Base-by-base conservation (phyloP, 2,329 filamentous ascomycete species). In the Botrytis cinerea region DNA sequence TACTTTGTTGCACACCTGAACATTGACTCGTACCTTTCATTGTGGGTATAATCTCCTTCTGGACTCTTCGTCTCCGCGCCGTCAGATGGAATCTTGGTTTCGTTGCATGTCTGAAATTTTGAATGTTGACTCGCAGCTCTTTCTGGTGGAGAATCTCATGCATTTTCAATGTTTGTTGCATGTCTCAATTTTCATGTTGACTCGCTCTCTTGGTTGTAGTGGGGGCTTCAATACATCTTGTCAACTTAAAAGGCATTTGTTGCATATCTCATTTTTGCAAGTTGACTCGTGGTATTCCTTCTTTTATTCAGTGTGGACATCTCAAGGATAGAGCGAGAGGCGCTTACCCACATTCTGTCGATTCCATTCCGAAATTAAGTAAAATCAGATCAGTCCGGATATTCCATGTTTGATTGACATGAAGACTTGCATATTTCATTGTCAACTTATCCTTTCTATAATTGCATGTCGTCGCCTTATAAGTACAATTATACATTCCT, bases 91-190 rank as follows among this genome's bases (percentile, higher is more conserved):
- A 46, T 51, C 18, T 54, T 51, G 46, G 46, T 67, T 67, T 51
- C 22, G 32, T 67, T 67, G 64, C 63, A 67, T 51, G 32, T 51
- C 63, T n/a, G 32, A 38, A 38, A 67, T 40, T 20, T 25, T 16
- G 22, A 51, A 51, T 38, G 12, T 67, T 67, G 63, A 67, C 63
- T 67, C 45, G 45, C 46, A 67, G 20, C 14, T n/a, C 25, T 54
- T 38, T n/a, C 14, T 51, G 64, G 46, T 67, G 64, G 64, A 67
- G 22, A 51, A 7, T 32, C 51, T 16, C 8, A 9, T 51, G 20
- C 0, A 5, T 38, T 20, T 25, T 54, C 22, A 40, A n/a, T 28
- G 5, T 51, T 40, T 67, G 45, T 67, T 67, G 64, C 64, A 68
- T 28, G 51, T 57, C 48, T 68, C 9, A 40, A 22, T 54, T 54